These are phyloP conservation scores for Solanum chiquidenum DNA, from an alignment of 257 asterid genomes.

Conservation along the genomic window DNA sequence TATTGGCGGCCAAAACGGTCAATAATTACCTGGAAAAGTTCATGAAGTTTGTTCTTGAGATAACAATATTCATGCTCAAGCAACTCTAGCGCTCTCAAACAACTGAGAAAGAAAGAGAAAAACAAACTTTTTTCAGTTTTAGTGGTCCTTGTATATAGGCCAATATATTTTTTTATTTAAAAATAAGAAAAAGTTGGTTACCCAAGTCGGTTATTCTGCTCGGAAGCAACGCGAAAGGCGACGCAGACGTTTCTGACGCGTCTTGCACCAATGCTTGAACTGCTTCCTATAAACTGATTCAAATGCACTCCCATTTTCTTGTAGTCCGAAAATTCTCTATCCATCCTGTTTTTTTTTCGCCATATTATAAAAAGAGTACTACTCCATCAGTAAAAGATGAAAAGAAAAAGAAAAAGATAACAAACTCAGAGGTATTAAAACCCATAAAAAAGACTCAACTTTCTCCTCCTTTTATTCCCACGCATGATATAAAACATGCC, in stretches of 20 bases:
- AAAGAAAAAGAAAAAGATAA: not conserved
- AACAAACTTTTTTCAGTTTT: not conserved
- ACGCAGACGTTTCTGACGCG: constrained; percentile 63
- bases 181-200: not conserved
- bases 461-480: not conserved
- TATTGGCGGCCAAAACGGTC: not conserved
- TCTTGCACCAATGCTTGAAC: constrained; percentile 94
- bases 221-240: constrained; percentile 80
- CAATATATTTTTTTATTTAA: not conserved
- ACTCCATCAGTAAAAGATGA: not conserved
- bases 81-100: constrained; percentile 73
- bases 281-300: constrained; percentile 88
- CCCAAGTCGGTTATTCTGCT: constrained; percentile 57
- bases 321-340: constrained; percentile 66
- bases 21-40: constrained; percentile 55
- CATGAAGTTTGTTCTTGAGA: constrained; percentile 83
- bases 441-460: not conserved
- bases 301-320: constrained; percentile 70
- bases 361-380: not conserved
- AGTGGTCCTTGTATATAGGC: no score
- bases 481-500: not conserved
- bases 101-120: constrained; percentile 23
- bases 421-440: not conserved
- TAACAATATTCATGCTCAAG: constrained; percentile 81
- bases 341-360: constrained; percentile 24